Base-by-base conservation (phyloP, 1,284 basidiomycete species). In the Schizopora paradoxa region DNA sequence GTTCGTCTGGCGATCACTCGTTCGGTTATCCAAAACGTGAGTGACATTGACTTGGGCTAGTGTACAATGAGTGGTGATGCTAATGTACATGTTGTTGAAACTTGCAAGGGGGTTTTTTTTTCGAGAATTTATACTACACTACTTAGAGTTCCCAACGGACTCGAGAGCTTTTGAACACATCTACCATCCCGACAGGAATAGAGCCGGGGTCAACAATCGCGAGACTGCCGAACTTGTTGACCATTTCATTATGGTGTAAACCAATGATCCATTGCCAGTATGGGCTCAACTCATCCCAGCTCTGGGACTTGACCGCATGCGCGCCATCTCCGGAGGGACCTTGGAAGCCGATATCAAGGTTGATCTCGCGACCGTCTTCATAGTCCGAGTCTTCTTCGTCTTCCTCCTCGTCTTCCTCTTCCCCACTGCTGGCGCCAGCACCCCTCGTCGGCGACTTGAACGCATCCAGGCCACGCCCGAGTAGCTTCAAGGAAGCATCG, bases 131-230 rank as follows among this genome's bases (percentile, higher is more conserved):
- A n/a, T n/a, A n/a, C n/a, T n/a, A n/a, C n/a, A n/a, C n/a, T n/a
- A n/a, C n/a, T n/a, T n/a, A n/a, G n/a, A n/a, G 59, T 45, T 70
- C 67, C 60, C 65, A 58, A 43, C 63, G 65, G 49, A 68, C 65
- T 51, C 62, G 62, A 21, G 66, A 65, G 4, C 56, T 58, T 50
- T 58, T 65, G 55, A 67, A 69, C 33, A 67, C 55, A 41, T 66
- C 59, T 6, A 70, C 65, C 60, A 71, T 61, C 13, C 66, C 67
- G 19, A 68, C 60, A 25, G 68, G 69, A 46, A 72, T 69, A 51
- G 69, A 54, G 19, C 57, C 61, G 16, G 63, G 55, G 50, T 70
- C 67, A 18, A 72, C 69, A 8, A 62, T 58, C 32, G 68, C 63
- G 41, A 69, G 49, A 11, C 61, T 56, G 2, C 70, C 70, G 52